phyloP scores from a whole-genome alignment of 2,329 filamentous ascomycete genomes.

The Acephala macrosclerotiorum region DNA sequence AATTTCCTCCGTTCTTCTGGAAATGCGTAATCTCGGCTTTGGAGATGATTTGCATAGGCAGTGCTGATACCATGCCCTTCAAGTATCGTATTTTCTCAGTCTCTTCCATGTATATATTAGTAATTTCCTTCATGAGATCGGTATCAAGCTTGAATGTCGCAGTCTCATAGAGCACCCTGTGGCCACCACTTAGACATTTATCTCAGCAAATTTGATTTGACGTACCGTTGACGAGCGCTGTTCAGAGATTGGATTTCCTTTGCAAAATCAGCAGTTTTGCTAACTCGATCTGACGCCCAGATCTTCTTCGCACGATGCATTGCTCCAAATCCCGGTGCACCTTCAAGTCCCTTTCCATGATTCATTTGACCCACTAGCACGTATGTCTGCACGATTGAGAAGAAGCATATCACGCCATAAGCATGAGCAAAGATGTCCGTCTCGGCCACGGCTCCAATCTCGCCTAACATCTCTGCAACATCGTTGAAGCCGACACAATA shows the following conservation, averaged over 20 bases:
- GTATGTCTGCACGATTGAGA: background rate
- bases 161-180: constrained; percentile 21
- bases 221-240: background rate
- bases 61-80: constrained; percentile 12
- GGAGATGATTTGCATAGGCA: constrained; percentile 29
- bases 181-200: background rate
- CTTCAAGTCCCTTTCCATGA: background rate
- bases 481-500: constrained; percentile 11
- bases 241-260: background rate
- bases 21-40: constrained; percentile 14
- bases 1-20: constrained; percentile 40
- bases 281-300: background rate
- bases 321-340: background rate
- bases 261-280: background rate
- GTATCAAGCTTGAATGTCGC: constrained; percentile 26
- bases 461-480: background rate
- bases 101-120: constrained; percentile 25
- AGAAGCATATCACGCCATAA: background rate
- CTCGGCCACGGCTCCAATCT: background rate
- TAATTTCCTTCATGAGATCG: constrained; percentile 21
- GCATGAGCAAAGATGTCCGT: background rate
- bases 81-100: constrained; percentile 17
- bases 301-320: constrained; percentile 4
- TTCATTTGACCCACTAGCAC: background rate
- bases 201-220: background rate